Conservation (phyloP, 2,329 filamentous ascomycete species). For the Colletotrichum sp. region DNA sequence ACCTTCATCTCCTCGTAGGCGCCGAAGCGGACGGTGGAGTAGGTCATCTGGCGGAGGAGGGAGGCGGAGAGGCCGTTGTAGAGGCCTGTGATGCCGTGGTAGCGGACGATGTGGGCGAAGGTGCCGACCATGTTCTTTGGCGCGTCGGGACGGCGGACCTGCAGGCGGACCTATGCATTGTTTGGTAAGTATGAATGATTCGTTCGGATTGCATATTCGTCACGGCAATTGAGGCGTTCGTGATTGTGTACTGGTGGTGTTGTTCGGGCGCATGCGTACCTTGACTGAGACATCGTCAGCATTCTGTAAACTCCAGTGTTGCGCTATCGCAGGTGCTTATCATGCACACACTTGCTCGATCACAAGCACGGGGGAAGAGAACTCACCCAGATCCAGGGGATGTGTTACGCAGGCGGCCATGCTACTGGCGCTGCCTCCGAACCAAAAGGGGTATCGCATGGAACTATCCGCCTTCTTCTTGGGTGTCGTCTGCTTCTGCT, state of each 20-base stretch:
- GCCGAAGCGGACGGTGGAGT: constrained; percentile 95
- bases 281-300: constrained; percentile 49
- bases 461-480: constrained; percentile 44
- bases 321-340: neutral
- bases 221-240: neutral
- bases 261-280: constrained; percentile 31
- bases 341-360: neutral
- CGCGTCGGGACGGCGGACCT: constrained; percentile 79
- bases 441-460: constrained; percentile 85
- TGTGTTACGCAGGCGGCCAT: constrained; percentile 92
- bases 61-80: constrained; percentile 94
- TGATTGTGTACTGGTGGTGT: neutral
- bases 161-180: constrained; percentile 74
- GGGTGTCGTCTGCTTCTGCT: constrained; percentile 5
- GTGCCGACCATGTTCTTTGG: constrained; percentile 86
- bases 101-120: constrained; percentile 79
- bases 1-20: constrained; percentile 94
- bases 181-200: neutral
- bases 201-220: neutral
- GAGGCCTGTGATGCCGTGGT: constrained; percentile 78
- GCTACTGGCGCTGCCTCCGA: constrained; percentile 92
- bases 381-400: constrained; percentile 87
- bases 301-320: neutral
- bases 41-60: constrained; percentile 91
- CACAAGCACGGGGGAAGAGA: neutral